These are phyloP conservation scores for Apium graveolens DNA, from an alignment of 129 eudicot genomes.

Conservation along the genomic window DNA sequence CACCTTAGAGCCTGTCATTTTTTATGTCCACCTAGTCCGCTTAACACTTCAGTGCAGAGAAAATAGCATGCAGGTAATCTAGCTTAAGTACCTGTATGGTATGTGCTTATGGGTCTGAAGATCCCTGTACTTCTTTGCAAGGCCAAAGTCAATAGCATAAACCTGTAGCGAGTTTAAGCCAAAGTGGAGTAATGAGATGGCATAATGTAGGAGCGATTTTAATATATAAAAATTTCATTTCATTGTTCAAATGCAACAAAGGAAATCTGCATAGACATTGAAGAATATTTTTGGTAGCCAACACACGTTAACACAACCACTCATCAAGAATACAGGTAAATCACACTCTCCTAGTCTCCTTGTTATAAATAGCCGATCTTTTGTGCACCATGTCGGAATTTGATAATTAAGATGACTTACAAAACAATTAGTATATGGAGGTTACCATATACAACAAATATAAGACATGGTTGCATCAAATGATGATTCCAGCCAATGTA, in stretches of 20 bases:
- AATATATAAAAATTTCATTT: not conserved
- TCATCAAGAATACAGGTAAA: not conserved
- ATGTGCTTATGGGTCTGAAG: conserved; percentile 40
- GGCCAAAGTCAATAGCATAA: conserved; percentile 31
- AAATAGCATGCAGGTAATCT: not conserved
- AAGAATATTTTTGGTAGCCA: not conserved
- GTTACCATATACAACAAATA: not conserved
- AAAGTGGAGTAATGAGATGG: not conserved
- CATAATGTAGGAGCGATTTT: not conserved
- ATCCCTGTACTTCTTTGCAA: conserved; percentile 37
- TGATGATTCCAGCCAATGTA: not conserved
- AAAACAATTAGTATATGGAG: not conserved
- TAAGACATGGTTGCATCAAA: not conserved
- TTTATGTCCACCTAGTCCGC: not conserved
- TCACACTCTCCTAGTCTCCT: no score
- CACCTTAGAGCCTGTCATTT: not conserved
- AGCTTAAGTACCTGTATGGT: conserved; percentile 24
- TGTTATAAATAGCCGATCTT: not conserved
- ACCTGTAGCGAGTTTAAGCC: conserved; percentile 18
- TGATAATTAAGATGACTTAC: not conserved
- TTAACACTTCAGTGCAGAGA: not conserved
- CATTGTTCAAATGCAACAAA: not conserved
- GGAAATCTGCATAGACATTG: not conserved
- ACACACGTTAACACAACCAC: not conserved
- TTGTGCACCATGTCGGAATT: not conserved